A percentile compares a stretch with the other conserved stretches of the same genome.
These are phyloP conservation scores for Polygonum aviculare DNA, from an alignment of 148 eudicot genomes.

Conservation along the genomic window DNA sequence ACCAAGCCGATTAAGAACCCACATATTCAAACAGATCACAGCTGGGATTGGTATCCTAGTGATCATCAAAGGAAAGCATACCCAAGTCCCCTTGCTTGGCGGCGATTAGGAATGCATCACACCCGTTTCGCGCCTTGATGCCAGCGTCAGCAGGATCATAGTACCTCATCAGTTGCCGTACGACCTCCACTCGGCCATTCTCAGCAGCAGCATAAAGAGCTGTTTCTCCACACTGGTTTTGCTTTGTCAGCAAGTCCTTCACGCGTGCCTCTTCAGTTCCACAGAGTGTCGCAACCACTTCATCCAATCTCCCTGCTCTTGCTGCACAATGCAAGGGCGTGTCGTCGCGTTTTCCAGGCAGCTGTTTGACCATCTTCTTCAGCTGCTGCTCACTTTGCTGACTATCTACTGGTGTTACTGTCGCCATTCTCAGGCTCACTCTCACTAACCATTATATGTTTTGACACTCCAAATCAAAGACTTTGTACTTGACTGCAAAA, in stretches of 20 bases:
- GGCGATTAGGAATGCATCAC: conserved; percentile 48
- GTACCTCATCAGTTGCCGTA: conserved; percentile 30
- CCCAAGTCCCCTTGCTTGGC: conserved; percentile 48
- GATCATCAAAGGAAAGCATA: conserved; percentile 13
- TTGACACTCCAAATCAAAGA: no score
- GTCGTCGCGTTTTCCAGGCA: conserved; percentile 39
- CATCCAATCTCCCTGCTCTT: conserved; percentile 33
- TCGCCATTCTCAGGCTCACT: background rate
- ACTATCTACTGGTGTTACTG: background rate
- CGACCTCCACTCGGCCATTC: conserved; percentile 30
- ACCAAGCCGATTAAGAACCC: background rate
- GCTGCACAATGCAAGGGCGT: conserved; percentile 35
- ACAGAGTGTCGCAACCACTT: conserved; percentile 20
- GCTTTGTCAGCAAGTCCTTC: conserved; percentile 32
- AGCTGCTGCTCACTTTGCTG: background rate
- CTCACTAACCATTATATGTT: background rate
- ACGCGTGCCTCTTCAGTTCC: conserved; percentile 21
- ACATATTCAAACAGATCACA: background rate
- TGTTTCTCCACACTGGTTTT: conserved; percentile 46
- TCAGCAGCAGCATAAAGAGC: conserved; percentile 53
- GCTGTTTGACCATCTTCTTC: conserved; percentile 35
- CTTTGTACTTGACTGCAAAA: no score
- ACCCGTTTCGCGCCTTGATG: conserved; percentile 38
- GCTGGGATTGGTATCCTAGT: background rate
- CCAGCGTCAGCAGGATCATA: conserved; percentile 33